Evolutionary conservation across 176 grass and related monocot species (phyloP), one percentile per base, ranked within the genome.

Genomic region (Rhynchospora pubera): DNA sequence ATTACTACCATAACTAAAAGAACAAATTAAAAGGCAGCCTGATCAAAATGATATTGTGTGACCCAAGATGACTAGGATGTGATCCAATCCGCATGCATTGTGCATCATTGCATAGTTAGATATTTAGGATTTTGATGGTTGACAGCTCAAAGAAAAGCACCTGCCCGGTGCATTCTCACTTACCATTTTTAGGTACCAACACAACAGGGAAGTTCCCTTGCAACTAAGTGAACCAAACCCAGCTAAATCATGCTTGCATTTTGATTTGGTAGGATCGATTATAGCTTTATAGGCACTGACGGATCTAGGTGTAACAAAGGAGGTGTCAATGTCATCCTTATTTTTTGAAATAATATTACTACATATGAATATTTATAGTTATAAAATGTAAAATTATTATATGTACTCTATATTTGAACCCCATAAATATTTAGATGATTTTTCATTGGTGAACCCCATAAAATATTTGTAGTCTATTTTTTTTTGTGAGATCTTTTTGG

Each of bases 61-160:
- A 74, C 0, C 59, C 14, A 67, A 65, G 79, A 65, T 63, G 79
- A 81, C 79, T 82, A 82, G 79, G 45, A 67, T 65, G 16, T 82
- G 59, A 52, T 82, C 43, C 59, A 65, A 47, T 28, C 7, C 26
- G 7, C 77, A 65, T 22, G 16, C 14, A 82, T 5, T 0, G 43
- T 61, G 19, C 19, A 56, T 77, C 47, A 76, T 55, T 55, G 22
- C 10, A 52, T 4, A 52, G 70, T 51, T 76, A 30, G 46, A 76
- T 75, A 51, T 60, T 16, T 19, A 12, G 53, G 24, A 59, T 44
- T 11, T 53, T 82, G 79, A 52, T 82, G 79, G 55, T 51, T 82
- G 12, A 82, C 61, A 82, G 61, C 30, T 65, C 22, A 62, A 81
- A 63, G 45, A 60, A 81, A 65, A 81, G 57, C 61, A 81, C 64